phyloP scores from a whole-genome alignment of 2,329 filamentous ascomycete genomes.

The Blumeria graminis region DNA sequence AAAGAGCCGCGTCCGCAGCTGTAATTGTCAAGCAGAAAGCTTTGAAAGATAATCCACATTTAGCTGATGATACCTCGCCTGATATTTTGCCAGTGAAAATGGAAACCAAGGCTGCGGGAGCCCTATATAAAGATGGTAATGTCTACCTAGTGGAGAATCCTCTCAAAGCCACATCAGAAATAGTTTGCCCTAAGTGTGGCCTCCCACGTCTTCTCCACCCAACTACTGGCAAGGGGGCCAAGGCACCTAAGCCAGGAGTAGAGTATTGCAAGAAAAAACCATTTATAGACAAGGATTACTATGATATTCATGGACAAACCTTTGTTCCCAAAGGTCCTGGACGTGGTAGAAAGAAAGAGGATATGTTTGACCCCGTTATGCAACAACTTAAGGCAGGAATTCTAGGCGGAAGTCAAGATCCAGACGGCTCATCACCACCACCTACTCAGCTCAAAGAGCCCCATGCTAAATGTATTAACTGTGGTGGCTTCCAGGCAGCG shows the following conservation, averaged over 20 bases:
- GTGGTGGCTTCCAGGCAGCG: constrained; percentile 39
- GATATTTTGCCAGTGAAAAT: constrained; percentile 19
- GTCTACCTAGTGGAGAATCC: constrained; percentile 49
- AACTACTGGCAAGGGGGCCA: constrained; percentile 42
- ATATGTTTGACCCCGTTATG: constrained; percentile 29
- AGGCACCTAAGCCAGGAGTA: constrained; percentile 38
- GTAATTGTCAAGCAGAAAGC: constrained; percentile 34
- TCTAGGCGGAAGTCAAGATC: constrained; percentile 23
- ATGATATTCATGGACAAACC: constrained; percentile 63
- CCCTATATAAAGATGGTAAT: constrained; percentile 43
- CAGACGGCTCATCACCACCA: constrained; percentile 18
- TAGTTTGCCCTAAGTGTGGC: constrained; percentile 50
- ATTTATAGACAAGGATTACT: constrained; percentile 51
- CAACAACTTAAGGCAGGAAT: constrained; percentile 10
- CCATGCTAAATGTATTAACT: constrained; percentile 41
- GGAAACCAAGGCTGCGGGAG: constrained; percentile 46
- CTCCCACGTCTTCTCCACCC: constrained; percentile 51
- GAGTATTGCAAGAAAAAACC: constrained; percentile 62
- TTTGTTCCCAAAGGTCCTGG: constrained; percentile 52
- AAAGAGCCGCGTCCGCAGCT: constrained; percentile 39
- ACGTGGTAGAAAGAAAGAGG: constrained; percentile 65
- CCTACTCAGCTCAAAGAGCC: constrained; percentile 39
- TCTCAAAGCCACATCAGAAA: constrained; percentile 43
- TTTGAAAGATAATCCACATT: constrained; percentile 7
- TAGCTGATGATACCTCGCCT: constrained; percentile 18